A percentile compares a stretch with the other conserved stretches of the same genome.
Conservation (phyloP, 1,139 yeast genomes). For the Yamadazyma atmosphaerica region DNA sequence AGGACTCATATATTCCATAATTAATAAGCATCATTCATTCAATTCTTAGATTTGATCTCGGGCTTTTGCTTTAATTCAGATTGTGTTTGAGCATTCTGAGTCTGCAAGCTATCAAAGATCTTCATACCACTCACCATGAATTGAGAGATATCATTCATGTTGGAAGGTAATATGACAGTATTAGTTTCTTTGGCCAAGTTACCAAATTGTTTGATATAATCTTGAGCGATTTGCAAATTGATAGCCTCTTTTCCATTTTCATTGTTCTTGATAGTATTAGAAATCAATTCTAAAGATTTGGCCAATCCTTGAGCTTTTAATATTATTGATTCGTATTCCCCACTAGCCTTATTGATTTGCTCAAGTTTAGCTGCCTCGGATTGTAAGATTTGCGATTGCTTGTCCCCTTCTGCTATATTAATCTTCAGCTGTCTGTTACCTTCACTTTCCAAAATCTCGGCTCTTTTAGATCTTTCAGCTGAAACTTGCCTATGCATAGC, state of each 20-base stretch:
- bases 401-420: constrained; percentile 82
- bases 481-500: constrained; percentile 91
- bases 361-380: constrained; percentile 69
- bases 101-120: constrained; percentile 56
- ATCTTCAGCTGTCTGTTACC: constrained; percentile 78
- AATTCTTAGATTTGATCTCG: background rate
- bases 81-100: background rate
- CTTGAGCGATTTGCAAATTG: constrained; percentile 77
- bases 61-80: constrained; percentile 13
- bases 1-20: background rate
- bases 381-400: constrained; percentile 64
- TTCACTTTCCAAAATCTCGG: constrained; percentile 83
- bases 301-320: constrained; percentile 78
- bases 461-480: constrained; percentile 83
- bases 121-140: constrained; percentile 79
- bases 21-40: background rate
- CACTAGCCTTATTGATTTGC: constrained; percentile 63
- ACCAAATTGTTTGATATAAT: constrained; percentile 79
- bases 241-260: constrained; percentile 79
- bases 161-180: constrained; percentile 76
- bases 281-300: constrained; percentile 62
- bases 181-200: constrained; percentile 81
- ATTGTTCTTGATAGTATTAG: constrained; percentile 64
- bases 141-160: constrained; percentile 70
- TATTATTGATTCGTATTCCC: constrained; percentile 69